Base-by-base conservation (phyloP, 78 protist species). In the Tieghemostelium lacteum region DNA sequence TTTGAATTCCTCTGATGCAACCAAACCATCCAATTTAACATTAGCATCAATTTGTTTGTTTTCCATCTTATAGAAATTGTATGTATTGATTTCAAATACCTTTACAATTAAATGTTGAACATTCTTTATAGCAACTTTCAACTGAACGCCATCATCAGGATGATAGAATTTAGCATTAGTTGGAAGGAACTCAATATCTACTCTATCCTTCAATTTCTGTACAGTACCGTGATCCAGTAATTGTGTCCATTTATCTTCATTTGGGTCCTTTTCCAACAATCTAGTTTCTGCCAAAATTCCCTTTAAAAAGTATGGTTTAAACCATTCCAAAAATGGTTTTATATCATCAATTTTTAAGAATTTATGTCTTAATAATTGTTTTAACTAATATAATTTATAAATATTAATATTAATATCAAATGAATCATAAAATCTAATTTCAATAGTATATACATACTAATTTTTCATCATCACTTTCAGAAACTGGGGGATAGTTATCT, bases 1-100 rank as follows among this genome's bases (percentile, higher is more conserved):
- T 1, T 29, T 39, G 3, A 42, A 58, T 33, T 86, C 93, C 39
- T 72, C 55, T 14, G 57, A 61, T 22, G 93, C 93, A 22, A 86
- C 71, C 36, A 86, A 57, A 71, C 93, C 93, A 72, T 86, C 93
- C 54, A 86, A 69, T 31, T 86, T 86, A 17, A 86, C 72, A 3
- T 65, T 40, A 10, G 72, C 33, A 33, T 66, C 63, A 19, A 86
- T 26, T 17, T 39, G 34, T 24, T 42, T 54, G 4, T 61, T 22
- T 22, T 86, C 76, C 10, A 36, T 40, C 24, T 67, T 70, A 60
- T 86, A 86, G n/a, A 72, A 86, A 29, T 72, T 86, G 67, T 26
- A 72, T 31, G 93, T 86, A 29, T 62, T 58, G 67, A 86, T 86
- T 50, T 86, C 87, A 40, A 75, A 86, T n/a, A 86, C 73, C 57